Base-by-base conservation (phyloP, 257 asterid genomes). In the Solanum pimpinellifolium region DNA sequence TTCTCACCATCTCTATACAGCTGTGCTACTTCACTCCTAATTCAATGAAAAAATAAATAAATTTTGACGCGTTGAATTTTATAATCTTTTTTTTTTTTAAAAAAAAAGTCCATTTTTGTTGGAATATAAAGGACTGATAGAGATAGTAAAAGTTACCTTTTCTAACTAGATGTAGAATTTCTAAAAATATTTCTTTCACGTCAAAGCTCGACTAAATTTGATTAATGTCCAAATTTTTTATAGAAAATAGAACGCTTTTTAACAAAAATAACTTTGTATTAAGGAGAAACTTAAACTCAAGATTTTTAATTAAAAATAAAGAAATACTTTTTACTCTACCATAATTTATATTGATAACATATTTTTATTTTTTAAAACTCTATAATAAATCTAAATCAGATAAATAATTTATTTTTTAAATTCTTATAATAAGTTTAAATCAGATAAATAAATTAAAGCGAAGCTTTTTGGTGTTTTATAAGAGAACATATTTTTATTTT, bases 41-140 rank as follows among this genome's bases (percentile, higher is more conserved):
- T 46, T 80, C 44, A 80, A 47, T 65, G 84, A 29, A 15, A 23
- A 29, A 68, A 27, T 68, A 29, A 29, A 68, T 35, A 7, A 29
- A 3, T 6, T 15, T 56, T 73, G 74, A 83, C 91, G 88, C 84
- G 88, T 86, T 76, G 80, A 86, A 37, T 73, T 47, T 65, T 41
- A 35, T 16, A 56, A 14, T 13, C 7, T 49, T 16, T n/a, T n/a
- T 52, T 52, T 52, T 6, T 52, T 52, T 35, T 35, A 6, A 37
- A 35, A 5, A 35, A 6, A 37, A 37, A 25, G 25, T 41, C 12
- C 9, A 25, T 77, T 44, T 27, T 77, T 44, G 15, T 78, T 44
- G 62, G 39, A 77, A 75, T 5, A 23, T 75, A 75, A 39, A 42
- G 37, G 7, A 74, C 33, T 42, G 59, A 46, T 25, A 25, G n/a